phyloP scores from a whole-genome alignment of 768 basidiomycete species.

The Boletus reticulatus region DNA sequence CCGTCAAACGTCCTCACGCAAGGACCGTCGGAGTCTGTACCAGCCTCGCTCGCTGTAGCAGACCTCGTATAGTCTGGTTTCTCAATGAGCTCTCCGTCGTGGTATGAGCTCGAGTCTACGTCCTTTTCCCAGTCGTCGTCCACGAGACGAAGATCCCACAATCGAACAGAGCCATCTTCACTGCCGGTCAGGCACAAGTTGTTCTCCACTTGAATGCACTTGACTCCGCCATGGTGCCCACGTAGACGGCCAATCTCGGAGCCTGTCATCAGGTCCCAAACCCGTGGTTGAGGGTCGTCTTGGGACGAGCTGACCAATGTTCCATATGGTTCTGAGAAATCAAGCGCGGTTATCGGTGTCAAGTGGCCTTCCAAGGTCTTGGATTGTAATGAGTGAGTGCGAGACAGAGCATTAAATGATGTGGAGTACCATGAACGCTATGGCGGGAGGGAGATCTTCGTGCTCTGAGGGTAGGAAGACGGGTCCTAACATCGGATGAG shows the following conservation, averaged over 20 bases:
- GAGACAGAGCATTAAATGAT: neutral
- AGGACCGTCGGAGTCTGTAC: slow-evolving; percentile 43
- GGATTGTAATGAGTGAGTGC: slow-evolving; percentile 8
- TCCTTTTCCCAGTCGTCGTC: slow-evolving; percentile 64
- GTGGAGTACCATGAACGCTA: slow-evolving; percentile 88
- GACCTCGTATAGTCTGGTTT: slow-evolving; percentile 41
- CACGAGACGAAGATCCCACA: slow-evolving; percentile 90
- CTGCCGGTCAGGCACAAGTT: slow-evolving; percentile 89
- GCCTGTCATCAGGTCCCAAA: slow-evolving; percentile 94
- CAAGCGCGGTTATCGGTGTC: slow-evolving; percentile 81
- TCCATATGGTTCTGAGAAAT: slow-evolving; percentile 97
- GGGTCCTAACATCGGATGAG: slow-evolving; percentile 55
- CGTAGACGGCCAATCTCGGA: slow-evolving; percentile 81
- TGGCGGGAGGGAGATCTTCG: slow-evolving; percentile 87
- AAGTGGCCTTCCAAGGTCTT: slow-evolving; percentile 83
- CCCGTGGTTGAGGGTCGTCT: slow-evolving; percentile 82
- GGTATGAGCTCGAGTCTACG: slow-evolving; percentile 43
- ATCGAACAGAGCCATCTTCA: slow-evolving; percentile 75
- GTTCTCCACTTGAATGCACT: slow-evolving; percentile 91
- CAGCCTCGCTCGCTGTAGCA: slow-evolving; percentile 36
- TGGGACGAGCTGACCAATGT: slow-evolving; percentile 85
- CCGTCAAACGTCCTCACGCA: slow-evolving; percentile 83
- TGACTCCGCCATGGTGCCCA: slow-evolving; percentile 81
- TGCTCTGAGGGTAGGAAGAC: slow-evolving; percentile 98
- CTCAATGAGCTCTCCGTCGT: slow-evolving; percentile 38